A percentile compares a stretch with the other conserved stretches of the same genome.
phyloP scores from a whole-genome alignment of 1,284 basidiomycete genomes.

The Rhodotorula mucilaginosa region DNA sequence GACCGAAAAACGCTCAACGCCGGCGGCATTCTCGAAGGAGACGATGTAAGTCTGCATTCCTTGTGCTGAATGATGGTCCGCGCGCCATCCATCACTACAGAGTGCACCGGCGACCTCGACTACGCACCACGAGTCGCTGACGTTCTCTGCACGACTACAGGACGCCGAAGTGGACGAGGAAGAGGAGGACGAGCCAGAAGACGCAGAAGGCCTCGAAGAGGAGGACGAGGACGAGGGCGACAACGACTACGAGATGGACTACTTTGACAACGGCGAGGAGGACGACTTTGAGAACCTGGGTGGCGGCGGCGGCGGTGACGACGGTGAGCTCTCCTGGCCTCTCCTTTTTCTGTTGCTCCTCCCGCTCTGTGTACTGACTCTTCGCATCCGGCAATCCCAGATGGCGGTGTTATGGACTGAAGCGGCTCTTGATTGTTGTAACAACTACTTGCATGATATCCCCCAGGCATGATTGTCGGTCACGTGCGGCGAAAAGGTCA shows the following conservation, averaged over 20 bases:
- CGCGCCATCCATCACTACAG: background rate
- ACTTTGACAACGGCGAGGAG: conserved; percentile 36
- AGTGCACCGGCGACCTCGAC: too few species aligned
- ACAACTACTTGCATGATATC: background rate
- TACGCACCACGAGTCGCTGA: too few species aligned
- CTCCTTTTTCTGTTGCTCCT: too few species aligned
- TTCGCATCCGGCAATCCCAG: background rate
- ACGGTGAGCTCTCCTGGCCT: conserved; percentile 14
- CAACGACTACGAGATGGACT: conserved; percentile 35
- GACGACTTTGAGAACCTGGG: conserved; percentile 32
- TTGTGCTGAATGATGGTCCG: background rate
- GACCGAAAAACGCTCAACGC: conserved; percentile 7
- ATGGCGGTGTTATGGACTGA: conserved; percentile 23
- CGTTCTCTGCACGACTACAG: background rate
- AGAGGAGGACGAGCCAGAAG: conserved; percentile 14
- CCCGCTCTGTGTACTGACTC: background rate
- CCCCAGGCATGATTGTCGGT: background rate
- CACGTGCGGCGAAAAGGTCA: background rate
- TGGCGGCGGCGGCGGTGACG: conserved; percentile 32
- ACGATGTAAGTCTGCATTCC: conserved; percentile 26
- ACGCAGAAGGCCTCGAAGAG: conserved; percentile 19
- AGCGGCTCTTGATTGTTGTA: background rate
- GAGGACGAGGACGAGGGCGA: conserved; percentile 30
- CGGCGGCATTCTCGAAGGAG: conserved; percentile 29
- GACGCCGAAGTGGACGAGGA: conserved; percentile 4